Conservation (phyloP, 2,329 filamentous ascomycete species). For the Fusarium oxysporum region DNA sequence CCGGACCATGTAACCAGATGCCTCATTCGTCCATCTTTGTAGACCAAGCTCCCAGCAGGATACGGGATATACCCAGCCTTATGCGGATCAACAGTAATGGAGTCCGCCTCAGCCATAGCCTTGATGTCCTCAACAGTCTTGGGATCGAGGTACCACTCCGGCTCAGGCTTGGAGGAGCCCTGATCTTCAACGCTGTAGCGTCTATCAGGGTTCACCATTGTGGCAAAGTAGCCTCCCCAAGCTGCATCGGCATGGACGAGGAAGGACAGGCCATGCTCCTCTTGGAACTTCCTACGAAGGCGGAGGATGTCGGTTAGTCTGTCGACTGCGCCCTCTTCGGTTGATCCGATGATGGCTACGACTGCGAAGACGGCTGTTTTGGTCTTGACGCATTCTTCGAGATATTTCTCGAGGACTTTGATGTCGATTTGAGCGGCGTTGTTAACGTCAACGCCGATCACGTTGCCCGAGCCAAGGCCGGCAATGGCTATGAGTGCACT, state of each 20-base stretch:
- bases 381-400: slow-evolving; percentile 47
- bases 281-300: slow-evolving; percentile 55
- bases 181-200: slow-evolving; percentile 11
- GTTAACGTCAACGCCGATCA: slow-evolving; percentile 56
- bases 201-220: slow-evolving; percentile 54
- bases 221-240: slow-evolving; percentile 63
- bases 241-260: slow-evolving; percentile 61
- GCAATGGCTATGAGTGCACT: slow-evolving; percentile 50
- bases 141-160: slow-evolving; percentile 49
- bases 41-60: slow-evolving; percentile 58
- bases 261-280: slow-evolving; percentile 56
- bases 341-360: slow-evolving; percentile 60
- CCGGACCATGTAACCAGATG: slow-evolving; percentile 58
- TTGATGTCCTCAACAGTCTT: slow-evolving; percentile 55
- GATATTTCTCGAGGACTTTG: slow-evolving; percentile 45
- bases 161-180: slow-evolving; percentile 41
- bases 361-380: slow-evolving; percentile 55
- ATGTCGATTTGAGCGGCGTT: slow-evolving; percentile 54
- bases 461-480: slow-evolving; percentile 57
- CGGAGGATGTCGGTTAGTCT: slow-evolving; percentile 52
- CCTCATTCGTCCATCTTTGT: slow-evolving; percentile 57
- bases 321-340: slow-evolving; percentile 61
- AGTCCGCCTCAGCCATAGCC: slow-evolving; percentile 55
- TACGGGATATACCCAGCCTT: slow-evolving; percentile 61
- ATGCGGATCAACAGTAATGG: slow-evolving; percentile 61